Base-by-base conservation (phyloP, 2,329 filamentous ascomycete genomes). In the Coniochaeta ligniaria region DNA sequence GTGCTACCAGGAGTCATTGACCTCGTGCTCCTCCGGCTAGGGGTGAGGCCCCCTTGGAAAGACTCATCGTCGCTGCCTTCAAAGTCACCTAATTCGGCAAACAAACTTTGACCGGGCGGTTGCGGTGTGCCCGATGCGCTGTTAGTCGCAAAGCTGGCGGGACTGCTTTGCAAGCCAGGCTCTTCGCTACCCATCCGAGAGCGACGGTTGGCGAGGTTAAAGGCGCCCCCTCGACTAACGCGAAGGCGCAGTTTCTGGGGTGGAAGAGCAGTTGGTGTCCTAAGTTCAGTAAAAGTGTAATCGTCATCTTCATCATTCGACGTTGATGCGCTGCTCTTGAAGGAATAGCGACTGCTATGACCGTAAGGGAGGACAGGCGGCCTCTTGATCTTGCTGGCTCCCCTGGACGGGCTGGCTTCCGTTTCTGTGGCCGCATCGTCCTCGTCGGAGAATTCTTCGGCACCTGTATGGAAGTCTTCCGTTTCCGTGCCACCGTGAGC, bases 401-500 rank as follows among this genome's bases (percentile, higher is more conserved):
- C 78, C 67, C 75, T 77, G 3, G 78, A 75, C 2, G 75, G 79
- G 60, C 80, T 83, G 55, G 60, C 60, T 72, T 97, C 94, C 0
- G 93, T 98, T 75, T 96, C 94, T 0, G 92, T 96, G 56, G 90
- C 79, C 3, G 75, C 80, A 66, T 92, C 89, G 63, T 92, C 91
- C 60, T 86, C 89, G 69, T 88, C 92, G 17, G 82, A 83, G 59
- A 86, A 75, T 24, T 91, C 90, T 67, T 98, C 95, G 17, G 87
- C 85, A n/a, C 91, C 92, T 4, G 94, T 97, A 72, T 96, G 90
- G 84, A 98, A 98, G 64, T 92, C 92, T 66, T 98, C 94, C 12
- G 92, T 96, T 75, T 96, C 93, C 0, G 92, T 96, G 14, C 80
- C 84, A 74, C 97, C 94, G 68, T 96, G 91, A 26, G 84, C 85